These are phyloP conservation scores for Dentipellis fragilis DNA, from an alignment of 768 basidiomycete species.

Conservation along the genomic window DNA sequence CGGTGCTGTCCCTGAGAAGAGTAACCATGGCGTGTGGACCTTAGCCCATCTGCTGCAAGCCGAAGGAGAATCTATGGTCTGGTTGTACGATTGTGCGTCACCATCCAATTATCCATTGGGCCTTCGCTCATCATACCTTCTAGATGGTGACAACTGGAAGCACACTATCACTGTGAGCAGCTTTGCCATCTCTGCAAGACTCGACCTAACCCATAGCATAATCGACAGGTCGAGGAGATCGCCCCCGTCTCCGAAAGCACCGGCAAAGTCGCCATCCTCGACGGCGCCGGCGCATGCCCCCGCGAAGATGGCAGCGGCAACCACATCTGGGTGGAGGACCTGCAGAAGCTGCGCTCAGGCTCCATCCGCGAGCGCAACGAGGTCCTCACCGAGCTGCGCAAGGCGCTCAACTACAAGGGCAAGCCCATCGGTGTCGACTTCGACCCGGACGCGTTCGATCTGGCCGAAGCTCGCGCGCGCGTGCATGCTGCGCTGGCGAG, in stretches of 20 bases:
- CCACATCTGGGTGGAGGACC: slow-evolving; percentile 1
- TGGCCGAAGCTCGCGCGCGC: slow-evolving; percentile 1
- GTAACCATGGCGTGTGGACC: not conserved
- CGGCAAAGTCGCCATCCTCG: slow-evolving; percentile 1
- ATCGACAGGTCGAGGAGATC: not conserved
- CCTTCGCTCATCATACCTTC: not conserved
- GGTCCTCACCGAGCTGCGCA: not conserved
- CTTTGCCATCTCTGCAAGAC: not conserved
- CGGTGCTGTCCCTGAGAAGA: not conserved
- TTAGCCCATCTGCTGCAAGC: slow-evolving; percentile 4
- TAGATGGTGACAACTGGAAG: slow-evolving; percentile 2
- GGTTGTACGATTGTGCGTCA: slow-evolving; percentile 2
- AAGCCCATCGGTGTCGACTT: not conserved
- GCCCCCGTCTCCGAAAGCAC: slow-evolving; percentile 1
- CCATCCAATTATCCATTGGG: not conserved
- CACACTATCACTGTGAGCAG: not conserved
- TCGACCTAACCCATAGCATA: not conserved
- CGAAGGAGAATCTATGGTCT: slow-evolving; percentile 1
- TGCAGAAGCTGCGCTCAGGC: not conserved
- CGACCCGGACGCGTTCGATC: slow-evolving; percentile 4
- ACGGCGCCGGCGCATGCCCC: slow-evolving; percentile 3
- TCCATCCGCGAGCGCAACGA: not conserved
- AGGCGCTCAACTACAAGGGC: slow-evolving; percentile 1
- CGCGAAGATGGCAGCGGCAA: slow-evolving; percentile 4
- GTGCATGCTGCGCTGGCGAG: slow-evolving; percentile 1